Base-by-base conservation (phyloP, 1,139 yeast species). In the Ogataea hybrid region DNA sequence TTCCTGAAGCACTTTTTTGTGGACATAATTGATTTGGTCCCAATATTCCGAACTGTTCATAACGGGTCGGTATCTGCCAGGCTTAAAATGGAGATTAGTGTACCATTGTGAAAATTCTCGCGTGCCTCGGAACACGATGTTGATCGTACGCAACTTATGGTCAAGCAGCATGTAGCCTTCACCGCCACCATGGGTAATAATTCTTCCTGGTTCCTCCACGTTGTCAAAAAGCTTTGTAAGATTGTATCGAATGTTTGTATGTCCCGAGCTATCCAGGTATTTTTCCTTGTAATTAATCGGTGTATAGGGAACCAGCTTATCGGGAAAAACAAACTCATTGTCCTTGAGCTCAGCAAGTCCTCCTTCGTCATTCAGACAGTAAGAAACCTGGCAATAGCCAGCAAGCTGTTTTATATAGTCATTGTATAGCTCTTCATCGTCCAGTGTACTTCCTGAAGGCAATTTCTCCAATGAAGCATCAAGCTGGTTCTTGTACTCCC, bases 101-200 rank as follows among this genome's bases (percentile, higher is more conserved):
- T 64, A 43, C 75, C 77, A 70, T 43, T 73, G 77, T 25, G 67
- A 52, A 11, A 61, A 50, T 11, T 72, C 61, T 3, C 70, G 58
- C 0, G 77, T 68, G 3, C 79, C 79, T 50, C 75, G 59, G 48
- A 69, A 69, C 2, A 60, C 69, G 38, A 72, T 53, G 8, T 66
- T 44, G 9, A 73, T 59, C 22, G 62, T 48, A 22, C 59, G 49
- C 20, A 52, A 35, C 5, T 46, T 25, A 22, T 62, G 58, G 48
- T 73, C 77, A 6, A 71, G 40, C 1, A 69, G 72, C 44, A 65
- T 62, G 48, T 52, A 70, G 0, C 77, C 77, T 5, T 72, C 63
- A 1, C 77, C 78, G 7, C 71, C 66, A 27, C 54, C 54, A 20
- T 30, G 47, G 16, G 39, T 23, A 18, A 47, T 25, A 14, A 37